Percentiles rank a stretch among this genome's conserved stretches.
Conservation (phyloP, 2,329 filamentous ascomycete genomes). For the Septoria petroselini region DNA sequence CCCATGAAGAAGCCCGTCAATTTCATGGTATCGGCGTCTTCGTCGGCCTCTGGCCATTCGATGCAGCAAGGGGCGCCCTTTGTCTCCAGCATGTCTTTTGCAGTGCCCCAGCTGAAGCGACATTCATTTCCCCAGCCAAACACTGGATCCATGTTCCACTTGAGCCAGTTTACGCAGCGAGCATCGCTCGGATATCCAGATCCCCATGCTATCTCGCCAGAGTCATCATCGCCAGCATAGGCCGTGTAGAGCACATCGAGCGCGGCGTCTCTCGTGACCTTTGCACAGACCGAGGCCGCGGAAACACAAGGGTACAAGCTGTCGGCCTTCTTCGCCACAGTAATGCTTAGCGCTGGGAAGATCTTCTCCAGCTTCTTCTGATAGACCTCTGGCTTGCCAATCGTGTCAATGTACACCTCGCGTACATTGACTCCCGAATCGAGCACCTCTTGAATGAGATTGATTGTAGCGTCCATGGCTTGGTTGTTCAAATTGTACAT, state of each 20-base stretch:
- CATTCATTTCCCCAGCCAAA: slow-evolving; percentile 96
- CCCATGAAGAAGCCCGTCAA: slow-evolving; percentile 73
- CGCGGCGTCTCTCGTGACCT: slow-evolving; percentile 89
- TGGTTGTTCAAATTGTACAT: slow-evolving; percentile 93
- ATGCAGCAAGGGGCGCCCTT: slow-evolving; percentile 65
- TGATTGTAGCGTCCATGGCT: slow-evolving; percentile 86
- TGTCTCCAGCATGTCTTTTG: slow-evolving; percentile 86
- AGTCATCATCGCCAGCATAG: slow-evolving; percentile 41
- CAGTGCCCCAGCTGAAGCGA: slow-evolving; percentile 92
- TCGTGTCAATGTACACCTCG: slow-evolving; percentile 93
- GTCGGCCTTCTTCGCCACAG: slow-evolving; percentile 72
- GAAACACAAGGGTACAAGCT: slow-evolving; percentile 89
- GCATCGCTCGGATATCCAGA: slow-evolving; percentile 91
- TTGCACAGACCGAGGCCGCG: slow-evolving; percentile 90
- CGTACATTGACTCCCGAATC: slow-evolving; percentile 74
- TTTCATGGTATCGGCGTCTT: slow-evolving; percentile 61
- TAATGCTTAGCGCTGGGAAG: slow-evolving; percentile 65
- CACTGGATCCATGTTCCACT: slow-evolving; percentile 80
- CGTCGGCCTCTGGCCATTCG: slow-evolving; percentile 78
- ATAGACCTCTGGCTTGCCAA: slow-evolving; percentile 78
- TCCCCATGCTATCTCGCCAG: slow-evolving; percentile 60
- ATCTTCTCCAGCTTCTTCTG: slow-evolving; percentile 78
- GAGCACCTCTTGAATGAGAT: slow-evolving; percentile 74
- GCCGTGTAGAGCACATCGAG: slow-evolving; percentile 72
- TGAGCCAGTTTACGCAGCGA: slow-evolving; percentile 77